Percentiles rank a stretch among this genome's conserved stretches.
Conservation (phyloP, 2,329 filamentous ascomycete genomes). For the Atkinsonella hypoxylon region DNA sequence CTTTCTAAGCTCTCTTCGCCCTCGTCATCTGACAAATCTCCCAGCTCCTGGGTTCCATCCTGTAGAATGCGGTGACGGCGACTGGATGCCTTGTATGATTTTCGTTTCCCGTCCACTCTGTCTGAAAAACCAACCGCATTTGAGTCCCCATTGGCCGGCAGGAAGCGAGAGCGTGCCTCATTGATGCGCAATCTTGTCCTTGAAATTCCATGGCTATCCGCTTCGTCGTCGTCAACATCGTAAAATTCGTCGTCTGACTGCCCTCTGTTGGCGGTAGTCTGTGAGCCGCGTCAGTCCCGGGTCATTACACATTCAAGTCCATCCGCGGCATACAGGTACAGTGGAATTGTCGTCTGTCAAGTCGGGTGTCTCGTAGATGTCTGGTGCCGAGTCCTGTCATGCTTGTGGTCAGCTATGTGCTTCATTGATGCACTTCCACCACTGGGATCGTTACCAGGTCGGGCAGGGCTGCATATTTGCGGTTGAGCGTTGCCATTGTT, state of each 20-base stretch:
- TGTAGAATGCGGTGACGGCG: conserved; percentile 51
- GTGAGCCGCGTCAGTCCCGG: conserved; percentile 12
- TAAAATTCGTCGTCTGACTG: conserved; percentile 51
- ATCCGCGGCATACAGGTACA: conserved; percentile 49
- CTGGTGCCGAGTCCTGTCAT: conserved; percentile 71
- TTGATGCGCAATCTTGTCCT: conserved; percentile 64
- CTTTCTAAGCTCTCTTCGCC: conserved; percentile 64
- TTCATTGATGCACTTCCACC: conserved; percentile 6
- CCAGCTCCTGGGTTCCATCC: conserved; percentile 54
- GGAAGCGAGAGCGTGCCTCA: conserved; percentile 70
- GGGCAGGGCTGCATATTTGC: conserved; percentile 72
- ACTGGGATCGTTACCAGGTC: conserved; percentile 48
- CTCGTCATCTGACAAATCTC: conserved; percentile 65
- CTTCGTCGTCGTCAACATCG: conserved; percentile 52
- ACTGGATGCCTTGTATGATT: conserved; percentile 68
- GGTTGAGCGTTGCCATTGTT: conserved; percentile 46
- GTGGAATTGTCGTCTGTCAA: conserved; percentile 84
- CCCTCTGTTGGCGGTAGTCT: conserved; percentile 45
- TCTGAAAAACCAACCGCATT: conserved; percentile 80
- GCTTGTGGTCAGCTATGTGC: conserved; percentile 11
- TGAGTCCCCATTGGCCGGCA: conserved; percentile 63
- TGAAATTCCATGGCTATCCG: conserved; percentile 54
- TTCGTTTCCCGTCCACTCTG: conserved; percentile 68
- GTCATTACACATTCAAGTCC: background rate
- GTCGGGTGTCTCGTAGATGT: conserved; percentile 94